Percentiles rank a stretch among this genome's conserved stretches.
These are phyloP conservation scores for Septoria linicola DNA, from an alignment of 2,329 filamentous ascomycete genomes.

Conservation along the genomic window DNA sequence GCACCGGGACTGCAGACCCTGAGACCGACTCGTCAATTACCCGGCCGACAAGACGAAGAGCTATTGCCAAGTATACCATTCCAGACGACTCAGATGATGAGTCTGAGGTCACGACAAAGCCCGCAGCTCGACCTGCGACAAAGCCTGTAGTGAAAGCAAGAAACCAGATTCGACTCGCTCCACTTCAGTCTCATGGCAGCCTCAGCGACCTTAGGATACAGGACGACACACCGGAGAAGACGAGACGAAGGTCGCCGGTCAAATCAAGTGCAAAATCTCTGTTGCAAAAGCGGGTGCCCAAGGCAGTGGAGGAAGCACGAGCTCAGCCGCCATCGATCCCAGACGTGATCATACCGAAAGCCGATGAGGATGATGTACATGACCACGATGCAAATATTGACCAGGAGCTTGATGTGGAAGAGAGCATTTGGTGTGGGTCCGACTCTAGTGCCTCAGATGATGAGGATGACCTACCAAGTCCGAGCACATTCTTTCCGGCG, in stretches of 20 bases:
- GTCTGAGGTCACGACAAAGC: constrained; percentile 1
- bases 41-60: constrained; percentile 9
- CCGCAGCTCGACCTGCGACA: neutral
- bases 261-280: constrained; percentile 5
- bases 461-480: constrained; percentile 33
- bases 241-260: constrained; percentile 4
- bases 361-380: neutral
- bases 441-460: constrained; percentile 25
- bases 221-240: constrained; percentile 15
- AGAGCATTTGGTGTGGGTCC: constrained; percentile 39
- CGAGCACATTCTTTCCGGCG: constrained; percentile 28
- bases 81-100: constrained; percentile 21
- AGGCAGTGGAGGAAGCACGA: no score
- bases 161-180: constrained; percentile 23
- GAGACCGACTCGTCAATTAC: neutral
- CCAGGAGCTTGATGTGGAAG: constrained; percentile 33
- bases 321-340: neutral
- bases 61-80: constrained; percentile 10
- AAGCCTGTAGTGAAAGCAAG: neutral
- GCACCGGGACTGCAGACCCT: neutral
- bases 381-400: constrained; percentile 1
- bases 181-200: constrained; percentile 18
- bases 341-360: neutral
- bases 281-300: constrained; percentile 1
- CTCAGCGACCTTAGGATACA: constrained; percentile 12